These are phyloP conservation scores for Suillus fuscotomentosus DNA, from an alignment of 768 basidiomycete genomes.

Conservation along the genomic window DNA sequence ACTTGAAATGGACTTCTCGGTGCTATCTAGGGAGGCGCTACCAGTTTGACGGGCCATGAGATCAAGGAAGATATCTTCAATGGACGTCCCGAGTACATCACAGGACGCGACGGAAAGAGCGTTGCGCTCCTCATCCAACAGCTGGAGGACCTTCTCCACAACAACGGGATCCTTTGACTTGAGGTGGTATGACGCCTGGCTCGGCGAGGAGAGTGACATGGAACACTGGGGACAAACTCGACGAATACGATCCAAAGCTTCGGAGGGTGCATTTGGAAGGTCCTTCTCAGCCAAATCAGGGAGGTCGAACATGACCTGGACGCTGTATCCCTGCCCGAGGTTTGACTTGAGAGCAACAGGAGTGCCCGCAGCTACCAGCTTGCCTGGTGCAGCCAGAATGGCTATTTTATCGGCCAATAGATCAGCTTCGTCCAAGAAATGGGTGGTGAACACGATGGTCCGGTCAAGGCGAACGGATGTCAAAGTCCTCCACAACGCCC, in stretches of 20 bases:
- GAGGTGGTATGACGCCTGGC: conserved; percentile 52
- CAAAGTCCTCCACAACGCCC: conserved; percentile 75
- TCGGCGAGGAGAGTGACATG: conserved; percentile 40
- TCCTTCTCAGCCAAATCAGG: conserved; percentile 30
- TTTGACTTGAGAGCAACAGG: conserved; percentile 73
- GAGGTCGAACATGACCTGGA: conserved; percentile 51
- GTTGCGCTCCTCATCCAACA: conserved; percentile 47
- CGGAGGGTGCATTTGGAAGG: conserved; percentile 13
- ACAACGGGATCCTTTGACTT: conserved; percentile 54
- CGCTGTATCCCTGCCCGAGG: conserved; percentile 70
- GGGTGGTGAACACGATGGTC: conserved; percentile 76
- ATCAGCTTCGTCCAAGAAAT: conserved; percentile 81
- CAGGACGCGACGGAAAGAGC: conserved; percentile 47
- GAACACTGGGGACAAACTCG: conserved; percentile 45
- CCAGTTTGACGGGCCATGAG: conserved; percentile 51
- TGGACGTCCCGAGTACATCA: conserved; percentile 69
- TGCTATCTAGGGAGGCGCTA: conserved; percentile 23
- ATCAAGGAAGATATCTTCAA: conserved; percentile 80
- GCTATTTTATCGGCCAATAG: conserved; percentile 75
- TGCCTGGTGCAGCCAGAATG: conserved; percentile 73
- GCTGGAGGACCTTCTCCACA: conserved; percentile 54
- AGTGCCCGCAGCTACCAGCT: conserved; percentile 67
- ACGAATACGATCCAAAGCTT: conserved; percentile 43
- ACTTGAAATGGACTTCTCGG: conserved; percentile 18
- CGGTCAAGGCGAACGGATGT: conserved; percentile 64